These are phyloP conservation scores for Anthracocystis panici-leucophaei DNA, from an alignment of 1,284 basidiomycete genomes.

Conservation along the genomic window DNA sequence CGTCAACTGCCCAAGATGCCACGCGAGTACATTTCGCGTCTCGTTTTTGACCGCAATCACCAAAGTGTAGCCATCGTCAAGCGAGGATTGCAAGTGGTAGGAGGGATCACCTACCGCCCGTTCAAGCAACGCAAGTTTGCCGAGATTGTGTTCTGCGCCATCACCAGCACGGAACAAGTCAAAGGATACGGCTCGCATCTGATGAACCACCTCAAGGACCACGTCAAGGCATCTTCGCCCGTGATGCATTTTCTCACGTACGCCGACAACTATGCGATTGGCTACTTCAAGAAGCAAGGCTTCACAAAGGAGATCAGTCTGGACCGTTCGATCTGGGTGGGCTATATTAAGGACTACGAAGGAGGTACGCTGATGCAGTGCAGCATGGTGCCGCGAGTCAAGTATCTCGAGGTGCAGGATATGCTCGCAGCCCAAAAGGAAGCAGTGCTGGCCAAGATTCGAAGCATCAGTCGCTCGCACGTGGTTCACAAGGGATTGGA, in stretches of 20 bases:
- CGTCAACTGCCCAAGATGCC: constrained; percentile 99
- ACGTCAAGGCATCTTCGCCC: constrained; percentile 82
- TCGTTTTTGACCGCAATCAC: constrained; percentile 93
- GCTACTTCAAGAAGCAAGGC: constrained; percentile 95
- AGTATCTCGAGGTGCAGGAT: constrained; percentile 86
- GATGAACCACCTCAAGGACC: constrained; percentile 98
- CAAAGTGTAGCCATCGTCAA: constrained; percentile 94
- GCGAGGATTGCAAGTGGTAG: constrained; percentile 93
- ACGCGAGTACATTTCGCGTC: constrained; percentile 94
- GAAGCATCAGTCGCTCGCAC: constrained; percentile 86
- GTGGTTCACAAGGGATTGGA: constrained; percentile 85
- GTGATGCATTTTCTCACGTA: constrained; percentile 98
- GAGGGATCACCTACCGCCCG: constrained; percentile 96
- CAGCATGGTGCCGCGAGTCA: constrained; percentile 88
- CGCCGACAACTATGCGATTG: constrained; percentile 98
- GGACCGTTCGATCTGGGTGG: constrained; percentile 91
- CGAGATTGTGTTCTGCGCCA: constrained; percentile 99
- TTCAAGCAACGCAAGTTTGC: constrained; percentile 95
- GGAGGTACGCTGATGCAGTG: constrained; percentile 99
- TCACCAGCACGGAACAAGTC: constrained; percentile 94
- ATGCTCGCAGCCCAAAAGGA: constrained; percentile 87
- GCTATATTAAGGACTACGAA: constrained; percentile 99
- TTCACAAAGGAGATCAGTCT: constrained; percentile 97
- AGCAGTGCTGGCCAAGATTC: constrained; percentile 80
- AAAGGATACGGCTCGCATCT: constrained; percentile 98